These are phyloP conservation scores for Funneliformis caledonium DNA, from an alignment of 371 early-diverging fungal species.

Conservation along the genomic window DNA sequence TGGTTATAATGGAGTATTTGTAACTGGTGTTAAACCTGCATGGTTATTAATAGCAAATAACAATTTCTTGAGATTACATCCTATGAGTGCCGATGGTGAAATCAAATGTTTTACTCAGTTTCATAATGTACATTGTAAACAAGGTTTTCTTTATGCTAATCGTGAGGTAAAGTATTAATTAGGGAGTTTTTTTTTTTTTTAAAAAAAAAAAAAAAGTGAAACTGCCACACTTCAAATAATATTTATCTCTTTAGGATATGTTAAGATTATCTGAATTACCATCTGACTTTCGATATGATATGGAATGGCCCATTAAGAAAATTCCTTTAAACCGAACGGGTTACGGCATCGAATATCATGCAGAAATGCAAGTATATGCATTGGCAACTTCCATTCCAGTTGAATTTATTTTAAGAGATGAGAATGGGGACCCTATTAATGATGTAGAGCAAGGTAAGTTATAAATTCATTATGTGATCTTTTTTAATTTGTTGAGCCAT, in stretches of 20 bases:
- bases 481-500: background rate
- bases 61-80: slow-evolving; percentile 78
- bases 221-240: background rate
- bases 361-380: slow-evolving; percentile 78
- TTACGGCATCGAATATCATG: slow-evolving; percentile 83
- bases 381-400: slow-evolving; percentile 70
- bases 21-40: slow-evolving; percentile 81
- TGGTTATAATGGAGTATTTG: slow-evolving; percentile 86
- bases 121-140: slow-evolving; percentile 79
- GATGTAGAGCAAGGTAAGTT: slow-evolving; percentile 45
- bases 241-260: slow-evolving; percentile 51
- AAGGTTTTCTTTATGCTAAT: slow-evolving; percentile 80
- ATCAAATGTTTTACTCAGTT: slow-evolving; percentile 79
- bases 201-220: no score
- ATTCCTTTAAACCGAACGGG: slow-evolving; percentile 76
- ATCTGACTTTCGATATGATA: slow-evolving; percentile 70
- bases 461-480: background rate
- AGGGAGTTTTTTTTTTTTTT: background rate
- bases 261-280: slow-evolving; percentile 78
- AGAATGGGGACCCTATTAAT: slow-evolving; percentile 61
- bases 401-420: slow-evolving; percentile 71
- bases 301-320: slow-evolving; percentile 86
- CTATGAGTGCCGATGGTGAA: slow-evolving; percentile 69
- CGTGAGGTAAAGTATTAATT: slow-evolving; percentile 48
- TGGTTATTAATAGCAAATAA: slow-evolving; percentile 79